A percentile compares a stretch with the other conserved stretches of the same genome.
Conservation (phyloP, 768 basidiomycete species). For the Leucocoprinus sp. region DNA sequence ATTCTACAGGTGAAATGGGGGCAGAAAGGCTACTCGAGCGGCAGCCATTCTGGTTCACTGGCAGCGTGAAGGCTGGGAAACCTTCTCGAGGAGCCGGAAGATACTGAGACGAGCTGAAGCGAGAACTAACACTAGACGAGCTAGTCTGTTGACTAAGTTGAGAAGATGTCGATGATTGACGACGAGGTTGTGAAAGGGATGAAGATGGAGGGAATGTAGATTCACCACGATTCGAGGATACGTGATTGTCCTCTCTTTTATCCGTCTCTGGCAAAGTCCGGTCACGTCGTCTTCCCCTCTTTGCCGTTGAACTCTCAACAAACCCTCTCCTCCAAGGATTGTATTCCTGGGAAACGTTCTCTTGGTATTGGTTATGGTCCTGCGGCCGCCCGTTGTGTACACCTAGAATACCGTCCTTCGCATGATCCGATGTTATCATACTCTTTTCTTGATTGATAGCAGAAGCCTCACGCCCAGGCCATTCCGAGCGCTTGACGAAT, state of each 20-base stretch:
- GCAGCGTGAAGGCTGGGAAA: conserved; percentile 17
- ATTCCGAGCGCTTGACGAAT: conserved; percentile 79
- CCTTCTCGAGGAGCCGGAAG: background rate
- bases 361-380: conserved; percentile 27
- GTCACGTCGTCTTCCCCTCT: conserved; percentile 57
- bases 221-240: conserved; percentile 23
- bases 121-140: background rate
- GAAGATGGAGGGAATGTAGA: conserved; percentile 45
- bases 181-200: conserved; percentile 41
- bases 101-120: background rate
- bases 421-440: conserved; percentile 47
- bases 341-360: conserved; percentile 37
- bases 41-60: background rate
- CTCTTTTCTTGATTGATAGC: conserved; percentile 66
- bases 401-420: conserved; percentile 35
- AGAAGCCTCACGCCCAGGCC: conserved; percentile 74
- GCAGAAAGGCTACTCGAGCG: conserved; percentile 13
- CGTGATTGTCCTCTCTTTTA: conserved; percentile 24
- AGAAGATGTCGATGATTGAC: conserved; percentile 17
- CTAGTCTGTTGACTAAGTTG: conserved; percentile 9
- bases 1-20: conserved; percentile 26
- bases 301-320: conserved; percentile 21
- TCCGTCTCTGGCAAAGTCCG: conserved; percentile 34
- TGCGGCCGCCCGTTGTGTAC: conserved; percentile 28
- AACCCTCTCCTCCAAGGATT: conserved; percentile 52